These are phyloP conservation scores for Saccharomyces hybrid DNA, from an alignment of 1,139 yeast genomes.

Conservation along the genomic window DNA sequence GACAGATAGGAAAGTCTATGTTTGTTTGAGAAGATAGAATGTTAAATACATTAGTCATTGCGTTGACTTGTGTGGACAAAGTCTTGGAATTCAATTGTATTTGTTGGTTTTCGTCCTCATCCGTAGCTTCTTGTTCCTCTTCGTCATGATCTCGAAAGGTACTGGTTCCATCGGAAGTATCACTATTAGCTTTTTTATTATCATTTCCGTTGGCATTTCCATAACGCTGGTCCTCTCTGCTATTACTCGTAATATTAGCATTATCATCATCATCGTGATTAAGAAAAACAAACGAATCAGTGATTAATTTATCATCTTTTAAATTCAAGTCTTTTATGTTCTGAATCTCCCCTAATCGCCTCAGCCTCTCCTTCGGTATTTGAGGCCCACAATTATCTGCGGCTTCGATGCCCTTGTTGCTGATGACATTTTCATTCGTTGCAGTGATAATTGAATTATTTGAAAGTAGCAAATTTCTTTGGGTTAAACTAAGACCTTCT, in stretches of 20 bases:
- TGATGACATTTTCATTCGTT: conserved; percentile 11
- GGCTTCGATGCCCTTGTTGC: conserved; percentile 19
- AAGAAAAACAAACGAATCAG: conserved; percentile 28
- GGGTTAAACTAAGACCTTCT: conserved; percentile 45
- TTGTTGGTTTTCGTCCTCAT: conserved; percentile 8
- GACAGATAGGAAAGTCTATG: conserved; percentile 83
- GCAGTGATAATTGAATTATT: conserved; percentile 27
- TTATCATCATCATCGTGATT: conserved; percentile 15
- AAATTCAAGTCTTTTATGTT: conserved; percentile 14
- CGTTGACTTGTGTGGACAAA: conserved; percentile 38
- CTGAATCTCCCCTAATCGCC: conserved; percentile 27
- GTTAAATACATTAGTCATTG: conserved; percentile 57
- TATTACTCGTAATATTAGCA: conserved; percentile 7
- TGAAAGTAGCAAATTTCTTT: conserved; percentile 38
- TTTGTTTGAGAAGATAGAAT: conserved; percentile 63
- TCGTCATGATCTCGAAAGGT: background rate
- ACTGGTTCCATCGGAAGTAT: conserved; percentile 3
- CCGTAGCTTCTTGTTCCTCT: conserved; percentile 12
- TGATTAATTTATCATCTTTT: conserved; percentile 8
- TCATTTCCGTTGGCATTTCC: conserved; percentile 16
- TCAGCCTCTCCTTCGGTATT: conserved; percentile 34
- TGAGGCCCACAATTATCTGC: conserved; percentile 11
- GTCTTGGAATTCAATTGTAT: conserved; percentile 19
- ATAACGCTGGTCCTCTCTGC: background rate
- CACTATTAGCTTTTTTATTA: conserved; percentile 9